phyloP scores from a whole-genome alignment of 2,329 filamentous ascomycete genomes.

The Dactylonectria estremocensis region DNA sequence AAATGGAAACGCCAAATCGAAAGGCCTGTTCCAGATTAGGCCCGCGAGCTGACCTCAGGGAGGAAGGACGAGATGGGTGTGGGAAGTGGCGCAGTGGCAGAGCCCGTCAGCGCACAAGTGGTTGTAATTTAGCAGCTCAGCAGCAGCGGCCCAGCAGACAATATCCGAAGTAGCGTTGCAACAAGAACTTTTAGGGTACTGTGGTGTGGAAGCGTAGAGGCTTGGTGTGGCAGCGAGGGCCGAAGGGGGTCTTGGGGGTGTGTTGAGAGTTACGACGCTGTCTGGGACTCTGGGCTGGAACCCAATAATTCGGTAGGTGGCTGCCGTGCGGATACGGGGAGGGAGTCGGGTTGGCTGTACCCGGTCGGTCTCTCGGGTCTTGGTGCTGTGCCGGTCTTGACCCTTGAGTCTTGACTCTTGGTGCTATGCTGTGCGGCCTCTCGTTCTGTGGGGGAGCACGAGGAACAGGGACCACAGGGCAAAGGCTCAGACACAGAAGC shows the following conservation, averaged over 20 bases:
- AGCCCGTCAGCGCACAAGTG: slow-evolving; percentile 15
- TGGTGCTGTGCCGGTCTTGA: background rate
- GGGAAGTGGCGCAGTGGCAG: slow-evolving; percentile 26
- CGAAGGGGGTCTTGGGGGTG: background rate
- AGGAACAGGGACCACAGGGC: slow-evolving; percentile 4
- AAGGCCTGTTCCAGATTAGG: slow-evolving; percentile 33
- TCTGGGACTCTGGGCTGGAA: slow-evolving; percentile 10
- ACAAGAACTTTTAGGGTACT: background rate
- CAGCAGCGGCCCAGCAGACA: background rate
- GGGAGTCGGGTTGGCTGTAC: slow-evolving; percentile 1
- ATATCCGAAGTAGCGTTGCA: background rate
- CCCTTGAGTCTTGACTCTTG: no score
- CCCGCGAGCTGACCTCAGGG: slow-evolving; percentile 25
- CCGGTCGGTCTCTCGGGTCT: background rate
- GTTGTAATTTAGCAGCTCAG: background rate
- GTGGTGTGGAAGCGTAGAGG: slow-evolving; percentile 1
- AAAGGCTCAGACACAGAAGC: slow-evolving; percentile 7
- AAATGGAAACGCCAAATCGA: slow-evolving; percentile 21
- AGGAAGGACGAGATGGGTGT: slow-evolving; percentile 11
- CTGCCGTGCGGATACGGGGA: slow-evolving; percentile 16
- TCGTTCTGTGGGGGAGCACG: slow-evolving; percentile 16
- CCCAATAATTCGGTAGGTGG: slow-evolving; percentile 24
- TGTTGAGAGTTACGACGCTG: background rate
- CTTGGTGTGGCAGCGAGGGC: background rate
- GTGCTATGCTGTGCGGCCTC: background rate